Conservation (phyloP, 2,329 filamentous ascomycete species). For the Talaromyces sp. region DNA sequence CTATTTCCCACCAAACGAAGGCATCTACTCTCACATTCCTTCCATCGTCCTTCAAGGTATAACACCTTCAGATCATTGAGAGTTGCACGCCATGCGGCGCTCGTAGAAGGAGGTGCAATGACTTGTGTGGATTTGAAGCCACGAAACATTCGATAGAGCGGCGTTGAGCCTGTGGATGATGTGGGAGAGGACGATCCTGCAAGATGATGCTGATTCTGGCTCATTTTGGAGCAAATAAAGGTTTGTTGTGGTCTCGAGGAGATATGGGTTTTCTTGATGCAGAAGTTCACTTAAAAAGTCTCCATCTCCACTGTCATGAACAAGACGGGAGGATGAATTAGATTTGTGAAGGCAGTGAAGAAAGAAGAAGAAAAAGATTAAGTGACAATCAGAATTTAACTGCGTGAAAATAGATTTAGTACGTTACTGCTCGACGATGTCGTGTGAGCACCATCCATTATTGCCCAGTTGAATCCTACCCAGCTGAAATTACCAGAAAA, state of each 20-base stretch:
- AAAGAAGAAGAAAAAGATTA: background rate
- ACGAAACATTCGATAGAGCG: slow-evolving; percentile 12
- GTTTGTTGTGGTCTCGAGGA: too few relatives aligned
- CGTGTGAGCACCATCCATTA: background rate
- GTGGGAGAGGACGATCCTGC: background rate
- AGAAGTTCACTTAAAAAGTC: too few relatives aligned
- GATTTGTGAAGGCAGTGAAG: background rate
- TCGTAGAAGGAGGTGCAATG: background rate
- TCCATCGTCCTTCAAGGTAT: slow-evolving; percentile 11
- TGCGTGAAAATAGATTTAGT: background rate
- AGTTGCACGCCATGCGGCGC: slow-evolving; percentile 5
- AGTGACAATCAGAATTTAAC: background rate
- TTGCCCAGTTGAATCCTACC: background rate
- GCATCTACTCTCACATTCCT: slow-evolving; percentile 13
- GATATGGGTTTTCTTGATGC: background rate
- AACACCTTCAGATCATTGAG: slow-evolving; percentile 6
- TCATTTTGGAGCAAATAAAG: background rate
- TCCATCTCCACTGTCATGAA: too few relatives aligned
- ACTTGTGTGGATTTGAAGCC: slow-evolving; percentile 10
- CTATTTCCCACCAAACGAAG: background rate
- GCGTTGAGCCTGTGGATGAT: slow-evolving; percentile 2
- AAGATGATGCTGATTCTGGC: background rate
- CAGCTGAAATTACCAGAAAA: background rate
- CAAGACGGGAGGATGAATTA: background rate
- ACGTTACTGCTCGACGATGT: background rate